These are phyloP conservation scores for Colletotrichum scovillei DNA, from an alignment of 2,329 filamentous ascomycete genomes.

Conservation along the genomic window DNA sequence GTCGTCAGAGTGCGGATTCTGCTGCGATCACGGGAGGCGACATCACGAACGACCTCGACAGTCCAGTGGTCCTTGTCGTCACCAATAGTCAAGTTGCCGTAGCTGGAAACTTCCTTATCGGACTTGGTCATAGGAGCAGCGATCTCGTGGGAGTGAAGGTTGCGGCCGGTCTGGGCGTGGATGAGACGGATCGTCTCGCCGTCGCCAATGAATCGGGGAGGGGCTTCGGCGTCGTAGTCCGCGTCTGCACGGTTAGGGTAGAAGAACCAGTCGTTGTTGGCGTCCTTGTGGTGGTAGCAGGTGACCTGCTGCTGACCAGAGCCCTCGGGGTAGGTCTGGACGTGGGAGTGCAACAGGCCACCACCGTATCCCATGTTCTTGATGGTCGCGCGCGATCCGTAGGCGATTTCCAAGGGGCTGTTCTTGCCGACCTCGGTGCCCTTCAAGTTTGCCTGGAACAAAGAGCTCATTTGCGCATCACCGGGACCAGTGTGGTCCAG, in stretches of 20 bases:
- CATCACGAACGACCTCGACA: slow-evolving; percentile 91
- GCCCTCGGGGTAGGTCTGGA: slow-evolving; percentile 95
- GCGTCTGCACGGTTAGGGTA: slow-evolving; percentile 88
- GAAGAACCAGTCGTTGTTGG: slow-evolving; percentile 99
- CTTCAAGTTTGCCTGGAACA: slow-evolving; percentile 96
- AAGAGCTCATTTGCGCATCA: slow-evolving; percentile 99
- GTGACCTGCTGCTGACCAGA: slow-evolving; percentile 96
- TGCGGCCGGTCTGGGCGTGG: slow-evolving; percentile 94
- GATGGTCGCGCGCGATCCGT: slow-evolving; percentile 89
- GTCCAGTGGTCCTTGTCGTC: slow-evolving; percentile 99
- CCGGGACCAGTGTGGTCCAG: slow-evolving; percentile 94
- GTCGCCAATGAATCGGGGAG: slow-evolving; percentile 81
- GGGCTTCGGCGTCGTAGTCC: slow-evolving; percentile 78
- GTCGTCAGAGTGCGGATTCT: slow-evolving; percentile 93
- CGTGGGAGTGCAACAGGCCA: slow-evolving; percentile 93
- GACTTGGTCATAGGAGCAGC: slow-evolving; percentile 89
- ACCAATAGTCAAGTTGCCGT: slow-evolving; percentile 94
- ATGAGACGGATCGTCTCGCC: slow-evolving; percentile 85
- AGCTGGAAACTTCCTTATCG: slow-evolving; percentile 93
- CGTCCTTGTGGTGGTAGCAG: slow-evolving; percentile 99
- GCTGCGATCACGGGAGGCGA: slow-evolving; percentile 85
- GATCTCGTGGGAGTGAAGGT: slow-evolving; percentile 94
- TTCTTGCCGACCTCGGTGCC: slow-evolving; percentile 95
- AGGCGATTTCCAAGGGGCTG: slow-evolving; percentile 90
- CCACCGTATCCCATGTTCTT: slow-evolving; percentile 99